Base-by-base conservation (phyloP, 257 asterid genomes). In the Lithospermum erythrorhizon region DNA sequence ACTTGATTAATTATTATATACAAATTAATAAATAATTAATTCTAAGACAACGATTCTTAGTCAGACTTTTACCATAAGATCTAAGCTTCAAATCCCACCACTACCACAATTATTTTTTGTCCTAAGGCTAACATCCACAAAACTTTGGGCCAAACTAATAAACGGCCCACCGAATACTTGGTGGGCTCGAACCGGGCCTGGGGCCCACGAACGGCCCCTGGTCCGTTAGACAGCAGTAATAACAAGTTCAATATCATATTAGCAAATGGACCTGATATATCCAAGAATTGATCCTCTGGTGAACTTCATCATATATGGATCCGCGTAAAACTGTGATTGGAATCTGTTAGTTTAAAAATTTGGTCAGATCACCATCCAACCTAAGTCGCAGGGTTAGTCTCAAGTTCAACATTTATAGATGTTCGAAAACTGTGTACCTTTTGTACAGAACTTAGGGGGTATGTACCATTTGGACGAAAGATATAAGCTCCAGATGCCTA, bases 401-500 rank as follows among this genome's bases (percentile, higher is more conserved):
- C 55, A 49, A 19, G 32, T 27, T 24, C 24, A 29, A 9, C 22
- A 30, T 61, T 21, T 29, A 51, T 47, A 8, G 37, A 17, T 61
- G 59, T 57, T 54, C 9, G 21, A 63, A 41, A 41, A 18, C 4
- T 41, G 18, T 58, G 21, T 82, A 93, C 98, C 96, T 77, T 79
- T 27, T 47, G 72, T 23, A 72, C 70, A 53, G 85, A 59, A 63
- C 72, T 72, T 56, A 86, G 61, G 17, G 83, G 63, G 63, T 67
- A 71, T 35, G 87, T 76, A 56, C 94, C 94, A 65, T 87, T 89
- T 24, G 99, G 99, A 47, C 96, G 91, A 63, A 93, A 93, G 53
- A 89, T 9, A 45, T 93, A 93, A 51, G 99, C 99, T 70, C 99
- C 99, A 49, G 96, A 78, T 62, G 96, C 87, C 97, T 89, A 78